Evolutionary conservation across 441 rosid genomes (phyloP).

Genomic region (Flueggea neowawraea): DNA sequence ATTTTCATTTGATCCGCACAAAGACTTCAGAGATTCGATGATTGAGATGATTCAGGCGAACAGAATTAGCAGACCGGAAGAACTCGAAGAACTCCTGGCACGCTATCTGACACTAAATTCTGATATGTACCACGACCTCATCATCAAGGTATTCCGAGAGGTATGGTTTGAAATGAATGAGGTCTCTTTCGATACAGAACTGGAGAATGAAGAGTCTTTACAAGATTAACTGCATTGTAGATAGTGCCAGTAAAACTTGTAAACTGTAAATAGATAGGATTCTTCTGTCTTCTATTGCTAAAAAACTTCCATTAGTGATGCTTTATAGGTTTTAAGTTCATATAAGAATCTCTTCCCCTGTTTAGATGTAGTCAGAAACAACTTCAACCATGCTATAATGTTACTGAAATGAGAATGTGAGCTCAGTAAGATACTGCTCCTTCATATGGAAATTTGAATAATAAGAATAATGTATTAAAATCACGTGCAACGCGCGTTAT

Average conservation of each 20-base stretch:
- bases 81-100: conserved; percentile 82
- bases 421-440: no score
- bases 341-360: no score
- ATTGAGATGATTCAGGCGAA: conserved; percentile 83
- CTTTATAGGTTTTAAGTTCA: no score
- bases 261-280: conserved; percentile 14
- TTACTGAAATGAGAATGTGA: no score
- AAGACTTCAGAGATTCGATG: conserved; percentile 91
- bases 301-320: no score
- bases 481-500: no score
- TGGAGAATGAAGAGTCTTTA: conserved; percentile 17
- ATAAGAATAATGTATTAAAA: no score
- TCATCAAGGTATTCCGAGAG: conserved; percentile 83
- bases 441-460: no score
- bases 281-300: no score
- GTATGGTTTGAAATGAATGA: conserved; percentile 62
- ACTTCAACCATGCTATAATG: no score
- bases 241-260: conserved; percentile 11
- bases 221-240: conserved; percentile 5
- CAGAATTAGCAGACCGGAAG: conserved; percentile 52
- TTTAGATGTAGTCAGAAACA: no score
- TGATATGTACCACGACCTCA: conserved; percentile 74
- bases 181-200: conserved; percentile 25
- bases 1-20: conserved; percentile 66
- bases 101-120: conserved; percentile 79